phyloP scores from a whole-genome alignment of 257 asterid genomes.

The Rhazya stricta region DNA sequence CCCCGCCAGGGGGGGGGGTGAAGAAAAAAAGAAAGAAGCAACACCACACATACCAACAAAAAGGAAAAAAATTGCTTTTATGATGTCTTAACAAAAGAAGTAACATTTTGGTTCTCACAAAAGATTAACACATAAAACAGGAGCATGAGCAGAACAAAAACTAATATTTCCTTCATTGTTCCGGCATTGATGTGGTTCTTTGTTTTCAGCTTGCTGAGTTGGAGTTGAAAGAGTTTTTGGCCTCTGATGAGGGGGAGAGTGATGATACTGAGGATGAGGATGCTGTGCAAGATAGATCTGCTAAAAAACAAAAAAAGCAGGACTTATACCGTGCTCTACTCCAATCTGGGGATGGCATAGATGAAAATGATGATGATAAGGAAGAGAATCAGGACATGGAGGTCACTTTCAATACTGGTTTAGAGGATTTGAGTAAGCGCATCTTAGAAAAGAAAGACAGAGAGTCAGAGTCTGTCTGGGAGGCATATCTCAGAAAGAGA shows the following conservation, averaged over 20 bases:
- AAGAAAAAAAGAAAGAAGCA: too few relatives aligned
- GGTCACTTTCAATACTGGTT: slow-evolving; percentile 73
- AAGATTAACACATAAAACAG: neutral
- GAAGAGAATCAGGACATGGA: slow-evolving; percentile 75
- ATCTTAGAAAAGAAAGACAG: slow-evolving; percentile 76
- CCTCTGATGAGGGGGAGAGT: slow-evolving; percentile 78
- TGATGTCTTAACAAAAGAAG: neutral
- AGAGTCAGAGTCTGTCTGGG: slow-evolving; percentile 86
- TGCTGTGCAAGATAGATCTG: slow-evolving; percentile 34
- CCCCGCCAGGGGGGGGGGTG: too few relatives aligned
- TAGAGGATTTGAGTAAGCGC: slow-evolving; percentile 85
- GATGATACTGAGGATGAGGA: slow-evolving; percentile 46
- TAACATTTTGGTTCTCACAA: neutral
- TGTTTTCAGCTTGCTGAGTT: slow-evolving; percentile 61
- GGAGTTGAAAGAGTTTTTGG: slow-evolving; percentile 73
- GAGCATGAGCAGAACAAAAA: neutral
- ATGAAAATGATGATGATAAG: slow-evolving; percentile 46
- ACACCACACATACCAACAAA: neutral
- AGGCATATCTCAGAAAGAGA: slow-evolving; percentile 59
- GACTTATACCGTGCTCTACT: slow-evolving; percentile 65
- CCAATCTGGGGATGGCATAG: slow-evolving; percentile 62
- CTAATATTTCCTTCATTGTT: neutral
- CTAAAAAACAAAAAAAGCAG: slow-evolving; percentile 38
- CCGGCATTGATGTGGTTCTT: slow-evolving; percentile 8
- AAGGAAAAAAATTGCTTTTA: too few relatives aligned